Evolutionary conservation across 1,284 basidiomycete species (phyloP).

Genomic region (Ganoderma leucocontextum): DNA sequence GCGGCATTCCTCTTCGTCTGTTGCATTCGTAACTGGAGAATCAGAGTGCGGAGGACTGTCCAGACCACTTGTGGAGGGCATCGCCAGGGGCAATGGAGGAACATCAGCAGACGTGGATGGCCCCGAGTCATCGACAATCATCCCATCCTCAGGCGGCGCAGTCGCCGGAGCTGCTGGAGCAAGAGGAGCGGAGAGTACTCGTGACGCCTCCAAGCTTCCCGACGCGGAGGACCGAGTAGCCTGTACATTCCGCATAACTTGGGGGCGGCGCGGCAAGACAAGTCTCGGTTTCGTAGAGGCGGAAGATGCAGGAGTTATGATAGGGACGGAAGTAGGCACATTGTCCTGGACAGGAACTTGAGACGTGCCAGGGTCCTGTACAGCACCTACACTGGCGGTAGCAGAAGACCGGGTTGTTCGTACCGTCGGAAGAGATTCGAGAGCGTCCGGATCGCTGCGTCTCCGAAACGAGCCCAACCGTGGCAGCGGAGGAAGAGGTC

Average conservation of each 20-base stretch:
- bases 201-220: not conserved
- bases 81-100: no score
- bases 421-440: not conserved
- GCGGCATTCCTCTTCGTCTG: slow-evolving; percentile 24
- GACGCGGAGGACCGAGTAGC: not conserved
- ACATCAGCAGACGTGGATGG: not conserved
- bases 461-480: slow-evolving; percentile 13
- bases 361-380: not conserved
- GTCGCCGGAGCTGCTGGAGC: not conserved
- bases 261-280: slow-evolving; percentile 4
- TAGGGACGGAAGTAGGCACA: not conserved
- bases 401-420: not conserved
- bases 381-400: not conserved
- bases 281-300: not conserved
- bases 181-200: not conserved
- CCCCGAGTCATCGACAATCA: not conserved
- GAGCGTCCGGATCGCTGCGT: not conserved
- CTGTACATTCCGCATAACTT: slow-evolving; percentile 3
- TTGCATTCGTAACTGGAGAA: slow-evolving; percentile 16
- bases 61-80: not conserved
- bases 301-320: not conserved
- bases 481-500: slow-evolving; percentile 9
- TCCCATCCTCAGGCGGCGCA: not conserved
- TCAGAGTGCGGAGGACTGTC: slow-evolving; percentile 18
- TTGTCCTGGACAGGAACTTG: not conserved